Evolutionary conservation across 2,329 filamentous ascomycete species (phyloP), one percentile per base, ranked within the genome.

Genomic region (Tolypocladium sp.): DNA sequence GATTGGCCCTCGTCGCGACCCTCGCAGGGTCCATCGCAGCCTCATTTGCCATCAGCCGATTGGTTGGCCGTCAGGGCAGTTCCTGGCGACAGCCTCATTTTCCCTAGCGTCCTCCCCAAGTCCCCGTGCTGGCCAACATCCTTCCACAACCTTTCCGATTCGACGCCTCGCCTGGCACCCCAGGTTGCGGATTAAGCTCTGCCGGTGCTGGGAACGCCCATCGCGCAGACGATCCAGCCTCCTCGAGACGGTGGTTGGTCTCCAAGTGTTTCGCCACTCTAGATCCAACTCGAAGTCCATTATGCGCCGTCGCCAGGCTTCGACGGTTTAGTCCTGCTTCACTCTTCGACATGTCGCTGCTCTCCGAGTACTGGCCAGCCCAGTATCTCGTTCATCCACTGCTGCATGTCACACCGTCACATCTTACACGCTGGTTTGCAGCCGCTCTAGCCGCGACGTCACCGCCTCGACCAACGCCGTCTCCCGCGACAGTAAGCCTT

Each of bases 381-480:
- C 22, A 6, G 12, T 46, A 20, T 30, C 44, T 27, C 13, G 44
- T 30, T n/a, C 44, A 49, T 30, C 7, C 22, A 8, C 44, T 30
- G 46, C 25, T 20, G 46, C 25, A 33, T 51, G 46, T 30, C 13
- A 25, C 27, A n/a, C 46, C 46, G 27, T 55, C 35, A 35, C 9
- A 63, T 63, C 58, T 62, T 67, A 73, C 65, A 69, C 58, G 42
- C 62, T 62, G n/a, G 70, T 63, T 62, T 77, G 74, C 58, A 90
- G 73, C 62, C 78, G 81, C 69, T 87, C 83, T 62, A 91, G 72
- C 59, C 87, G 78, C 59, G 78, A 78, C 64, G 81, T 85, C 27
- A 89, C 81, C 27, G 84, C 87, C 64, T 90, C 86, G 8, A 90
- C 83, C 66, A 90, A 71, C 6, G 85, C 85, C 54, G 82, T 82